These are phyloP conservation scores for Serpula lacrymans DNA, from an alignment of 768 basidiomycete genomes.

Conservation along the genomic window DNA sequence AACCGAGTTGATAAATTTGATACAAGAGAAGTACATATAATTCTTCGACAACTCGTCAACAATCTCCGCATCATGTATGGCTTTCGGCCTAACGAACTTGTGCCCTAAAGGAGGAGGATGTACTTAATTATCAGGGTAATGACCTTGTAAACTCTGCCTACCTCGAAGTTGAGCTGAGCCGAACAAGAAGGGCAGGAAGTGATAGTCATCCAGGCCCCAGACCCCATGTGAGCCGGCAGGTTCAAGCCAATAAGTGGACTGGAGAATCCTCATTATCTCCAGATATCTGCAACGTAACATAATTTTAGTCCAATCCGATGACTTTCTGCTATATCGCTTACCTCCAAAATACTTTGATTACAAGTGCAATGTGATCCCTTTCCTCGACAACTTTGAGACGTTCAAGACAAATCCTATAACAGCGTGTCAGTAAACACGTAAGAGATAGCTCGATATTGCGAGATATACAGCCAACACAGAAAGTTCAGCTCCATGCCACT, in stretches of 20 bases:
- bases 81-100: slow-evolving; percentile 86
- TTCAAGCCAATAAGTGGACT: slow-evolving; percentile 96
- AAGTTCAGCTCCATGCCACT: slow-evolving; percentile 99
- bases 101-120: slow-evolving; percentile 51
- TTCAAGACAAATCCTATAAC: slow-evolving; percentile 71
- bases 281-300: slow-evolving; percentile 51
- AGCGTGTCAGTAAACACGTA: background rate
- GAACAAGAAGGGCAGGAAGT: slow-evolving; percentile 90
- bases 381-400: slow-evolving; percentile 60
- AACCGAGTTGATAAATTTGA: slow-evolving; percentile 93
- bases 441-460: background rate
- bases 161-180: slow-evolving; percentile 78
- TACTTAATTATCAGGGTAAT: too few species aligned
- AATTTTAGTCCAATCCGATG: background rate
- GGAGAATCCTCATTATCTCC: slow-evolving; percentile 77
- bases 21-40: slow-evolving; percentile 97
- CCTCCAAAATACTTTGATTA: slow-evolving; percentile 89
- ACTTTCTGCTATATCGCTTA: slow-evolving; percentile 22
- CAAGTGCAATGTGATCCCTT: slow-evolving; percentile 70
- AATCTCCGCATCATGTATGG: slow-evolving; percentile 88
- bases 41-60: slow-evolving; percentile 88
- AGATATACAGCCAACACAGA: slow-evolving; percentile 87
- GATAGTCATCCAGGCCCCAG: slow-evolving; percentile 96
- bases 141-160: too few species aligned
- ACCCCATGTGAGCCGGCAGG: slow-evolving; percentile 99